Conservation (phyloP, 2,329 filamentous ascomycete genomes). For the Clarireedia monteithiana region DNA sequence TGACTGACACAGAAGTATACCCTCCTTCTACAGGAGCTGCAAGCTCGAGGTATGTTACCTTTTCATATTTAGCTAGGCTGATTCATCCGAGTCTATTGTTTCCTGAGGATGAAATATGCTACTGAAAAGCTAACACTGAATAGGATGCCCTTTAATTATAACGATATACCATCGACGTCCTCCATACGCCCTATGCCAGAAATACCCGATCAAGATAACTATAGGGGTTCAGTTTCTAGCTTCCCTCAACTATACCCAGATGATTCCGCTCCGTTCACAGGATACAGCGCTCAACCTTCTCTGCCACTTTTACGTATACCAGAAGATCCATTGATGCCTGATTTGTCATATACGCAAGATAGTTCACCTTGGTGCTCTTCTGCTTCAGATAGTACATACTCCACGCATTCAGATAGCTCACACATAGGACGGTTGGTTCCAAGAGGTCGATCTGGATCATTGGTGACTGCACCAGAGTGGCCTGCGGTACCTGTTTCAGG, state of each 20-base stretch:
- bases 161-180: conserved; percentile 2
- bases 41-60: conserved; percentile 10
- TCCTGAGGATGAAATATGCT: neutral
- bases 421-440: conserved; percentile 15
- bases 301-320: conserved; percentile 25
- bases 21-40: conserved; percentile 12
- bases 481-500: conserved; percentile 11
- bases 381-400: conserved; percentile 27
- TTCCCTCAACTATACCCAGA: conserved; percentile 16
- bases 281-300: conserved; percentile 14
- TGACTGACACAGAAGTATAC: conserved; percentile 17
- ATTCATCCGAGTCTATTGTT: neutral
- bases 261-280: conserved; percentile 10
- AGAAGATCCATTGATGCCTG: conserved; percentile 24
- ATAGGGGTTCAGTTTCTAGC: conserved; percentile 1
- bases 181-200: conserved; percentile 1
- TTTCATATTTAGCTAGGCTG: conserved; percentile 8
- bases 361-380: conserved; percentile 28
- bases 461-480: conserved; percentile 23
- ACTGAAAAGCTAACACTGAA: conserved; percentile 1
- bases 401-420: conserved; percentile 26
- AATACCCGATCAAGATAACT: neutral
- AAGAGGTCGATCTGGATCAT: conserved; percentile 22
- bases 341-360: conserved; percentile 22
- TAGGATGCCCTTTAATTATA: neutral